These are phyloP conservation scores for Dichomitus squalens DNA, from an alignment of 1,284 basidiomycete genomes.

Conservation along the genomic window DNA sequence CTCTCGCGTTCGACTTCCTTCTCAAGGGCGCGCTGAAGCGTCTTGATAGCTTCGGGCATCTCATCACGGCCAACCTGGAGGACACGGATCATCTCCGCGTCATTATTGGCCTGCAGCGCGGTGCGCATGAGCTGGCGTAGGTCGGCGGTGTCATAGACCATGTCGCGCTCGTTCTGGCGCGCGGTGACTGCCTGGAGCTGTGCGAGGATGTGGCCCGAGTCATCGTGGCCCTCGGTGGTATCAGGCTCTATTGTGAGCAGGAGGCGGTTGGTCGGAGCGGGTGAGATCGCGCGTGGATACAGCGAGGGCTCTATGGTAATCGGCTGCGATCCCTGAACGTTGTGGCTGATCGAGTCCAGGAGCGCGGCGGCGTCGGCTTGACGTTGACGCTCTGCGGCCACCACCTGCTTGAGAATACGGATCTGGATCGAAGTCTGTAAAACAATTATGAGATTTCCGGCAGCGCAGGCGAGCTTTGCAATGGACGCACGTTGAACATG, in stretches of 20 bases:
- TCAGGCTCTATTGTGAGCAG: constrained; percentile 18
- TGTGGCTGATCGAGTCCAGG: constrained; percentile 22
- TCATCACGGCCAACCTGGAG: constrained; percentile 67
- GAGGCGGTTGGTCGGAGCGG: neutral
- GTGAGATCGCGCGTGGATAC: neutral
- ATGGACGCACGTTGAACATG: constrained; percentile 23
- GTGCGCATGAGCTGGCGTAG: constrained; percentile 59
- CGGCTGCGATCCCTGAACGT: neutral
- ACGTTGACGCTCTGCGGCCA: constrained; percentile 39
- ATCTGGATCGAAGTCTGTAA: constrained; percentile 54
- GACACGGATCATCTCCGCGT: constrained; percentile 64
- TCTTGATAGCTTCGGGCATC: constrained; percentile 80
- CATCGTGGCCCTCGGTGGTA: constrained; percentile 17
- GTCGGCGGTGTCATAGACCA: constrained; percentile 54
- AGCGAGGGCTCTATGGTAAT: constrained; percentile 1
- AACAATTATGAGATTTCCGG: neutral
- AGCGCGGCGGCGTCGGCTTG: constrained; percentile 33
- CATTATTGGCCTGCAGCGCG: constrained; percentile 59
- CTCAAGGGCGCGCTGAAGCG: constrained; percentile 71
- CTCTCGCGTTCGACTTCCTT: constrained; percentile 43
- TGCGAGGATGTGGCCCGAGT: constrained; percentile 10
- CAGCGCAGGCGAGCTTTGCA: neutral
- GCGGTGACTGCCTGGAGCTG: constrained; percentile 28
- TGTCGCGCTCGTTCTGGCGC: constrained; percentile 58
- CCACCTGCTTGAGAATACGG: constrained; percentile 58